Conservation (phyloP, 2,329 filamentous ascomycete genomes). For the Aspergillus fumigatiaffinis region DNA sequence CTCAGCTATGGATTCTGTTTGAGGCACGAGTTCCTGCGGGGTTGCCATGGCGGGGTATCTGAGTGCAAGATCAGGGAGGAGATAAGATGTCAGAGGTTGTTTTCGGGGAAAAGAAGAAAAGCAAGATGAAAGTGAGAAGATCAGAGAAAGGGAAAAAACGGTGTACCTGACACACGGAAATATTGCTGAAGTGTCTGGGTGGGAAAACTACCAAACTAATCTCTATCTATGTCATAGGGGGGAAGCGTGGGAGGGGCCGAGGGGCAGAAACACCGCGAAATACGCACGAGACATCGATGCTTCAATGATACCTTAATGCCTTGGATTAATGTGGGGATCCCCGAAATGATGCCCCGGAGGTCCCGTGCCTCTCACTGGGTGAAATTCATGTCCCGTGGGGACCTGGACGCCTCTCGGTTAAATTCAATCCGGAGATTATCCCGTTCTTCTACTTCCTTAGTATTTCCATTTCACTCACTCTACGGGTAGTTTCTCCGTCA, state of each 20-base stretch:
- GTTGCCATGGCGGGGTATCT: constrained; percentile 35
- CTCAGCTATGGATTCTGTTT: constrained; percentile 68
- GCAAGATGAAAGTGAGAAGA: constrained; percentile 3
- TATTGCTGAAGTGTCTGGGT: background rate
- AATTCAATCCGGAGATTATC: background rate
- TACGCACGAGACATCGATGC: too few relatives aligned
- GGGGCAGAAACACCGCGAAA: background rate
- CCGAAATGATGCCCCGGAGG: background rate
- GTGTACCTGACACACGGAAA: background rate
- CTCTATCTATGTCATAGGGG: background rate
- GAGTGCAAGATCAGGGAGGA: background rate
- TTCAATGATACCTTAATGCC: background rate
- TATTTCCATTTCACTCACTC: too few relatives aligned
- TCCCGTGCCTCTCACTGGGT: background rate
- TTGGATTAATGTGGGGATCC: background rate
- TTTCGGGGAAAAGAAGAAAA: background rate
- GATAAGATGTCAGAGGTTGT: background rate
- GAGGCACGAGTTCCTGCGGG: constrained; percentile 59
- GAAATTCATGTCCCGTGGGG: background rate
- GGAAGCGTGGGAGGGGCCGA: background rate
- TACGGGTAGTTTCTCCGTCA: too few relatives aligned
- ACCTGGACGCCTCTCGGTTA: background rate
- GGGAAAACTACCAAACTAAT: background rate
- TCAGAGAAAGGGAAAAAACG: background rate
- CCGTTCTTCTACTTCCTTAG: background rate